These are phyloP conservation scores for Pseudonectria foliicola DNA, from an alignment of 2,329 filamentous ascomycete species.

Conservation along the genomic window DNA sequence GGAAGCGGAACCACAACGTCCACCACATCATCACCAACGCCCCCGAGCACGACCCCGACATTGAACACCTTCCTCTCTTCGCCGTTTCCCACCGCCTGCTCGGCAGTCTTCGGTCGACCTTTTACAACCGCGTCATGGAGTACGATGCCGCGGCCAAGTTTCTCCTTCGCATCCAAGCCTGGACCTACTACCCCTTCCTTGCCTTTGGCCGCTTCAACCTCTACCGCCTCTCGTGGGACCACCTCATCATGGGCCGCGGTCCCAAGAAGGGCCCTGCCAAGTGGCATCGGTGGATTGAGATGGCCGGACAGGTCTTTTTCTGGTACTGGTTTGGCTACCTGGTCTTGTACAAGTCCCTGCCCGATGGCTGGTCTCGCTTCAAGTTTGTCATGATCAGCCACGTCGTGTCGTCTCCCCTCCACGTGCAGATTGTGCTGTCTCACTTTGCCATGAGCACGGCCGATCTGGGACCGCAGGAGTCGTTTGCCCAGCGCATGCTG, in stretches of 20 bases:
- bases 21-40: constrained; percentile 95
- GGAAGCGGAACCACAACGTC: constrained; percentile 94
- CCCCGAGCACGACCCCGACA: constrained; percentile 93
- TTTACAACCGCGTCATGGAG: constrained; percentile 73
- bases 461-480: constrained; percentile 75
- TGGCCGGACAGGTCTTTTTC: constrained; percentile 70
- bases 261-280: constrained; percentile 69
- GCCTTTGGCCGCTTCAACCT: constrained; percentile 81
- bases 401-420: constrained; percentile 71
- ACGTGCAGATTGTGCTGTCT: constrained; percentile 84
- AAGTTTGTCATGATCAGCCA: constrained; percentile 75
- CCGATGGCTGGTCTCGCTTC: constrained; percentile 61
- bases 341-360: constrained; percentile 67
- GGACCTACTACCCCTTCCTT: constrained; percentile 77
- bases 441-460: constrained; percentile 93
- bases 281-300: constrained; percentile 79
- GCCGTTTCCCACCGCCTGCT: constrained; percentile 79
- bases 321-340: constrained; percentile 83
- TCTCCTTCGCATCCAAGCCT: constrained; percentile 67
- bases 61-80: constrained; percentile 84
- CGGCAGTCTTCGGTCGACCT: constrained; percentile 65
- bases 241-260: constrained; percentile 62
- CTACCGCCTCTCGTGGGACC: constrained; percentile 74
- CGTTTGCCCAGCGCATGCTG: constrained; percentile 84
- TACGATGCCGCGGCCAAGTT: constrained; percentile 70